Evolutionary conservation across 192 early-diverging fungal species (phyloP).

Genomic region (Rhizoclosmatium sp.): DNA sequence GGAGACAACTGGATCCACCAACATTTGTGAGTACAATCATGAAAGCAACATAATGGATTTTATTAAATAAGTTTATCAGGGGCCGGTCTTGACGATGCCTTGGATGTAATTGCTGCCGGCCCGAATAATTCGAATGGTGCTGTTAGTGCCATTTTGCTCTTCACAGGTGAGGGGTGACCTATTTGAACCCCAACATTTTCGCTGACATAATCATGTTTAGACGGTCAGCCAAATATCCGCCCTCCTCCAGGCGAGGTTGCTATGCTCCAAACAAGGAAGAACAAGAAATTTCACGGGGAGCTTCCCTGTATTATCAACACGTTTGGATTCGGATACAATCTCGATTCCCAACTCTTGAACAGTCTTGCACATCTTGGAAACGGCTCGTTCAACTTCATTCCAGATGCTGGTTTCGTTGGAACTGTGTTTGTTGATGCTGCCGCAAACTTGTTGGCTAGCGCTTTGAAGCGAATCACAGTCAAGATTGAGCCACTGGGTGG

Average conservation of each 20-base stretch:
- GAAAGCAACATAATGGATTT: background rate
- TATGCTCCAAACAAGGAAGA: conserved; percentile 29
- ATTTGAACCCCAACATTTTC: background rate
- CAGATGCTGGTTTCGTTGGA: conserved; percentile 48
- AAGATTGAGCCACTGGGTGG: conserved; percentile 16
- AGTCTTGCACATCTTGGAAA: conserved; percentile 31
- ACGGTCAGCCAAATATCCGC: conserved; percentile 28
- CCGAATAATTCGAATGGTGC: background rate
- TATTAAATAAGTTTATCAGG: background rate
- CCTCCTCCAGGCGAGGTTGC: conserved; percentile 44
- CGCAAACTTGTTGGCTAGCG: conserved; percentile 20
- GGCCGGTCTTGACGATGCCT: conserved; percentile 19
- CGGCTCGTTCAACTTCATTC: conserved; percentile 46
- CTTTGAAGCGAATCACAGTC: conserved; percentile 4
- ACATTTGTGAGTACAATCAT: conserved; percentile 36
- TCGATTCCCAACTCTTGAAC: conserved; percentile 34
- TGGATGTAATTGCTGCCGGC: conserved; percentile 2
- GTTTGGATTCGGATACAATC: conserved; percentile 51
- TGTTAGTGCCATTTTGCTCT: conserved; percentile 33
- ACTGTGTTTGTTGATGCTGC: conserved; percentile 46
- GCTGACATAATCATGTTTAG: conserved; percentile 17
- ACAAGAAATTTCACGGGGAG: conserved; percentile 24
- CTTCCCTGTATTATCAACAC: conserved; percentile 42
- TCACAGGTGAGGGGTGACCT: conserved; percentile 37
- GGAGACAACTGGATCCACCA: conserved; percentile 24